Evolutionary conservation across 805 yeast species (phyloP), one percentile per base, ranked within the genome.

Genomic region (Metschnikowia colocasiae): DNA sequence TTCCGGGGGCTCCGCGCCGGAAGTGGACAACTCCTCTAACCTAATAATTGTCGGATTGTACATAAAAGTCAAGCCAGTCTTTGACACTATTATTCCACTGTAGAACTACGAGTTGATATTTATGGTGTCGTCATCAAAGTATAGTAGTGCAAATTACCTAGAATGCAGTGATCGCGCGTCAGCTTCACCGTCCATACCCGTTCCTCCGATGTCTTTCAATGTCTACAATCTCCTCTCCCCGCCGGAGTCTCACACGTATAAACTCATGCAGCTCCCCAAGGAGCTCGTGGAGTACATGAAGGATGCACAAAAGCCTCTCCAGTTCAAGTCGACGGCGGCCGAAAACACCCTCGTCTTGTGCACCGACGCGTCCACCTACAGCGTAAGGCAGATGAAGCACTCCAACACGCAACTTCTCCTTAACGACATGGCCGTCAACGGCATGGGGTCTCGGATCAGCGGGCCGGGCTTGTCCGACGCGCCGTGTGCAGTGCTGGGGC

Each of bases 381-480:
- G 73, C 38, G 56, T 90, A 15, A 74, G 88, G 44, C 91, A 85
- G 58, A 83, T 86, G 70, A 87, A 88, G 60, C 97, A 92, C 63
- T 86, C 97, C 6, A 90, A 92, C 62, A 78, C 92, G 4, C 82
- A 87, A n/a, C 61, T 89, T 54, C 51, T 90, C 19, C 60, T 80
- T 60, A 54, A 54, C 33, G 55, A 58, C 43, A 36, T 53, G 53
- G 44, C 49, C 3, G 30, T 48, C 15, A 40, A 41, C 20, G 38
- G 33, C 13, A 26, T 47, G 23, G 47, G 36, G 6, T 25, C 22
- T 10, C 16, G 15, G 4, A 12, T 45, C 20, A n/a, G 3, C 2
- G 8, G 2, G 1, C 4, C 16, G 6, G 10, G 16, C 6, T 4
- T 2, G 15, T 3, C 8, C 5, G 13, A 27, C 7, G 30, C 5